A percentile compares a stretch with the other conserved stretches of the same genome.
Conservation (phyloP, 192 early-diverging fungal species). For the Funneliformis geosporum region DNA sequence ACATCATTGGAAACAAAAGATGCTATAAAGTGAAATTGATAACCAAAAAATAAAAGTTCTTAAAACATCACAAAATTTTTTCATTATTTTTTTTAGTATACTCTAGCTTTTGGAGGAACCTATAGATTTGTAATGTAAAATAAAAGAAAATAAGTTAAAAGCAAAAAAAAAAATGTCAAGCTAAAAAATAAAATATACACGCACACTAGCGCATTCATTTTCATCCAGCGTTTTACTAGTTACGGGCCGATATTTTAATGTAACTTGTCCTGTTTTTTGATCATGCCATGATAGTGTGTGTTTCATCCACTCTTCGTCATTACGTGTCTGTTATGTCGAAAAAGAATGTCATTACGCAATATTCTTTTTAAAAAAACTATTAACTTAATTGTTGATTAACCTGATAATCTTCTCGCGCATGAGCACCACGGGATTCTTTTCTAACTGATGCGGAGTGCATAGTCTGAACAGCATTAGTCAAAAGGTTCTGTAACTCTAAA, state of each 20-base stretch:
- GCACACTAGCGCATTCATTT: constrained; percentile 87
- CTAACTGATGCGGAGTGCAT: constrained; percentile 86
- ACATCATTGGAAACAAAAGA: background rate
- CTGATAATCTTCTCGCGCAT: constrained; percentile 93
- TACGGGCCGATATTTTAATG: constrained; percentile 85
- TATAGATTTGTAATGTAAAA: background rate
- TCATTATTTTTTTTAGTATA: constrained; percentile 19
- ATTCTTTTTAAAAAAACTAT: constrained; percentile 8
- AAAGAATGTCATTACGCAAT: constrained; percentile 1
- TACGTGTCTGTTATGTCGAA: constrained; percentile 55
- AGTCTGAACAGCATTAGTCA: constrained; percentile 93
- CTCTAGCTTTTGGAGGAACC: constrained; percentile 29
- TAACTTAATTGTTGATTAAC: constrained; percentile 22
- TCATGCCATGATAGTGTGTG: constrained; percentile 96
- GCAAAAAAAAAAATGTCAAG: background rate
- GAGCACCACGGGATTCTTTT: constrained; percentile 97
- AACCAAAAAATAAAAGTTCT: no score
- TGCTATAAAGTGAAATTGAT: no score
- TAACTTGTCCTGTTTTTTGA: constrained; percentile 72
- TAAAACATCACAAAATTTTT: background rate
- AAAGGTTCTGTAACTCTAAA: constrained; percentile 95
- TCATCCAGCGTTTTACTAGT: constrained; percentile 84
- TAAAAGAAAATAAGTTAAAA: background rate
- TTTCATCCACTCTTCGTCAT: constrained; percentile 98
- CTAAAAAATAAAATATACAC: background rate